phyloP scores from a whole-genome alignment of 352 stramenopile species.

The Globisporangium iwayamae region DNA sequence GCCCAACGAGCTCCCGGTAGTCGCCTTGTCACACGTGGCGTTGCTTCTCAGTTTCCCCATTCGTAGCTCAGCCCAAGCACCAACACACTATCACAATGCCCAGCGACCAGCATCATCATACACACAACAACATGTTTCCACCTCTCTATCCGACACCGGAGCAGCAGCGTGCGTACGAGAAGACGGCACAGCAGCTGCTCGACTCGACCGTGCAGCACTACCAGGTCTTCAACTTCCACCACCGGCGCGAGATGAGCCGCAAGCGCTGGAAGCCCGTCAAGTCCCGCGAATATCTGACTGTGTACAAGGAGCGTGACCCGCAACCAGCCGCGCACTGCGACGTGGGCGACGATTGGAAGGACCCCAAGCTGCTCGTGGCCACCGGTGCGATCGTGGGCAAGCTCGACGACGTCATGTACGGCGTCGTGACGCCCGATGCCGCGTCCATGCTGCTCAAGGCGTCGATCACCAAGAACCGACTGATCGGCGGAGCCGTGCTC shows the following conservation, averaged over 20 bases:
- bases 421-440: slow-evolving; percentile 6
- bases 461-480: slow-evolving; percentile 8
- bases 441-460: slow-evolving; percentile 9
- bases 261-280: slow-evolving; percentile 32
- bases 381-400: slow-evolving; percentile 8
- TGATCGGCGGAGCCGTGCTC: slow-evolving; percentile 23
- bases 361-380: slow-evolving; percentile 14
- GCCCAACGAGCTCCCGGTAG: too few species aligned
- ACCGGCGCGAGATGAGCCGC: slow-evolving; percentile 22
- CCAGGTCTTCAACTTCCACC: slow-evolving; percentile 16
- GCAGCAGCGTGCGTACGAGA: slow-evolving; percentile 18
- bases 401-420: slow-evolving; percentile 16
- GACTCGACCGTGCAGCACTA: slow-evolving; percentile 25
- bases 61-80: too few species aligned
- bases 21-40: too few species aligned
- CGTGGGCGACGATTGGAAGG: slow-evolving; percentile 8
- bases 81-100: too few species aligned
- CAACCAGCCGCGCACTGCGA: neutral
- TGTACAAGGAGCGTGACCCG: slow-evolving; percentile 27
- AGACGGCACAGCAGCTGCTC: slow-evolving; percentile 11
- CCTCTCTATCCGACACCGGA: slow-evolving; percentile 17
- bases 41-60: too few species aligned
- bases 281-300: slow-evolving; percentile 24
- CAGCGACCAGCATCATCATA: too few species aligned
- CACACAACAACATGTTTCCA: slow-evolving; percentile 14